Percentiles rank a stretch among this genome's conserved stretches.
These are phyloP conservation scores for Fusarium sambucinum DNA, from an alignment of 2,329 filamentous ascomycete genomes.

Conservation along the genomic window DNA sequence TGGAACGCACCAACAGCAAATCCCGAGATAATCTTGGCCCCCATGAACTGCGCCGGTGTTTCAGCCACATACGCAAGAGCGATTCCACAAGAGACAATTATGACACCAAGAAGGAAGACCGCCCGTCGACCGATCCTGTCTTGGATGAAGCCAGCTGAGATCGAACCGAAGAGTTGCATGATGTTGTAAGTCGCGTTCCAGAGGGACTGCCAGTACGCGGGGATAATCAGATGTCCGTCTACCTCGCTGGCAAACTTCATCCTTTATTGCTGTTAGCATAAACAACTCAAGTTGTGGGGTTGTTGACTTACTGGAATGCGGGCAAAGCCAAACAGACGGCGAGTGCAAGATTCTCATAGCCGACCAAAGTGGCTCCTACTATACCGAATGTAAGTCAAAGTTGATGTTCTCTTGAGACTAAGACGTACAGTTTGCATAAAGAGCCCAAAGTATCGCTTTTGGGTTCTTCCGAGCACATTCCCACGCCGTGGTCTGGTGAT, in stretches of 20 bases:
- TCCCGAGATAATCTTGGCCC: conserved; percentile 20
- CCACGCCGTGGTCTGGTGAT: conserved; percentile 5
- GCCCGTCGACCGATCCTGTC: not conserved
- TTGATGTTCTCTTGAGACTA: too few relatives aligned
- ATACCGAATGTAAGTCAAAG: not conserved
- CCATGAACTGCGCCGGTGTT: conserved; percentile 24
- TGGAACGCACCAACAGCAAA: conserved; percentile 20
- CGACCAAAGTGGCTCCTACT: conserved; percentile 13
- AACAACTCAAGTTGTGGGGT: not conserved
- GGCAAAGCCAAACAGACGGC: conserved; percentile 16
- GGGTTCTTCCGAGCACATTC: conserved; percentile 17
- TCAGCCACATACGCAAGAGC: conserved; percentile 8
- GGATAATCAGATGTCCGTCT: conserved; percentile 12
- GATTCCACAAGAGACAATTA: conserved; percentile 9
- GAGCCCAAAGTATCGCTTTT: conserved; percentile 4
- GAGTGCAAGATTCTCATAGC: conserved; percentile 13
- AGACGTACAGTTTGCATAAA: conserved; percentile 8
- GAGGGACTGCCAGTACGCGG: conserved; percentile 18
- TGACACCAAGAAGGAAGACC: conserved; percentile 3
- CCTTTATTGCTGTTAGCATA: not conserved
- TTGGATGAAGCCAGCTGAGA: conserved; percentile 6
- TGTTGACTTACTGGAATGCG: conserved; percentile 8
- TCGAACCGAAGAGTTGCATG: conserved; percentile 14
- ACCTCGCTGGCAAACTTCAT: conserved; percentile 20
- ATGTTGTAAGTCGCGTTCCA: conserved; percentile 21